Evolutionary conservation across 139 green algal genomes (phyloP), one percentile per base, ranked within the genome.

Genomic region (Limnomonas spitsbergensis): DNA sequence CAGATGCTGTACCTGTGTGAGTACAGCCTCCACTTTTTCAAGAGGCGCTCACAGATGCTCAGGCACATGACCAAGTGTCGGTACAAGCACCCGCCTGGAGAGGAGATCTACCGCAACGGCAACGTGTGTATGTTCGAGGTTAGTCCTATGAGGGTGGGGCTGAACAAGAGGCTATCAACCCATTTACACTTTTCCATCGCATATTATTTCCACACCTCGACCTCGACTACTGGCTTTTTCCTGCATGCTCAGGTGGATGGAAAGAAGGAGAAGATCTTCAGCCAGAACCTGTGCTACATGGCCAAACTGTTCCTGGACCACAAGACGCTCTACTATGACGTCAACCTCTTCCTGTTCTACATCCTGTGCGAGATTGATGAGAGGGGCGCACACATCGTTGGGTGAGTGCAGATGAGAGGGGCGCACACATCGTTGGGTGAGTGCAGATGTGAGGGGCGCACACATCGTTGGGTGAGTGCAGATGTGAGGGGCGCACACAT

Each of bases 311-410:
- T 99, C 84, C 85, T 99, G 83, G 96, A 99, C 89, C 96, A 99
- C 90, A 98, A 99, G 78, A 98, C 95, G 53, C 89, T 98, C 24
- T 98, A 97, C 90, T 99, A 98, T 82, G 96, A 99, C 75, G 95
- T 99, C 24, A 96, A 99, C 89, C 90, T 98, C 29, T 99, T 99
- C 85, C 90, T 99, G 9, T 99, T 99, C 87, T 99, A 99, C 86
- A 88, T 99, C 39, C 84, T 99, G 71, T 98, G 95, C 83, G 96
- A 99, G 87, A 90, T 91, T 29, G 96, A 99, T 80, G 92, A 97
- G 73, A 80, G 94, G 2, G 96, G 96, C 3, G 95, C 92, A n/a
- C 96, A 99, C 86, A 92, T 98, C 32, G 92, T 88, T n/a, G 96
- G 96, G 66, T 72, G 66, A 72, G 66, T 34, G n/a, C n/a, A n/a